phyloP scores from a whole-genome alignment of 2,329 filamentous ascomycete genomes.

The Alternaria hordeiaustralica region DNA sequence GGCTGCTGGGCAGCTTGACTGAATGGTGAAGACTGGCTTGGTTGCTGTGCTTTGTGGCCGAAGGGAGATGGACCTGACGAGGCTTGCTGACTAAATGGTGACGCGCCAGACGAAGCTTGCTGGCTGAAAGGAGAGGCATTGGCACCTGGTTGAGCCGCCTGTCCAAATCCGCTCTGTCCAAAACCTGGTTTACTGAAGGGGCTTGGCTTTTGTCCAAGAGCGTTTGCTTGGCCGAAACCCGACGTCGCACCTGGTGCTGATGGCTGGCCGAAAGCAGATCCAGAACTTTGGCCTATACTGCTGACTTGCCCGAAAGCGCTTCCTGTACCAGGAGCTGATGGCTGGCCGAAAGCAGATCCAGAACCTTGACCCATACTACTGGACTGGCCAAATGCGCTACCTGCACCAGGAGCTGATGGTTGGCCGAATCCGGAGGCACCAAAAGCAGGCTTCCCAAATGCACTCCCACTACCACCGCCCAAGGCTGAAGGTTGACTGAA shows the following conservation, averaged over 20 bases:
- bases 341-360: slow-evolving; percentile 46
- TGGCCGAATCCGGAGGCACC: slow-evolving; percentile 49
- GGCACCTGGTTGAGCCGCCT: slow-evolving; percentile 50
- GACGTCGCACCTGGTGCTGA: slow-evolving; percentile 36
- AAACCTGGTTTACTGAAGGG: slow-evolving; percentile 54
- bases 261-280: slow-evolving; percentile 45
- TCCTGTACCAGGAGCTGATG: no score
- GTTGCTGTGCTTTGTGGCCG: slow-evolving; percentile 23
- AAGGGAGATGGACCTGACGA: slow-evolving; percentile 32
- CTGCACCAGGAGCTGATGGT: no score
- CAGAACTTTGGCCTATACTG: slow-evolving; percentile 24
- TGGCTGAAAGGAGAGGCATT: slow-evolving; percentile 40
- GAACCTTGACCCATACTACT: slow-evolving; percentile 17
- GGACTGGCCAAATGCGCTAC: slow-evolving; percentile 29
- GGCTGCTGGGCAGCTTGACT: slow-evolving; percentile 15
- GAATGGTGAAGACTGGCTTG: slow-evolving; percentile 20
- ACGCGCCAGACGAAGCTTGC: slow-evolving; percentile 38
- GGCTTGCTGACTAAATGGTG: slow-evolving; percentile 38
- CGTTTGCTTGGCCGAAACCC: slow-evolving; percentile 42
- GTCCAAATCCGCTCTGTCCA: slow-evolving; percentile 50
- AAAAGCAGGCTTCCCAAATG: slow-evolving; percentile 51
- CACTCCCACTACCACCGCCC: slow-evolving; percentile 28
- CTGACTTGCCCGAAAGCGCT: slow-evolving; percentile 32
- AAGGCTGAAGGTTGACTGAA: slow-evolving; percentile 28
- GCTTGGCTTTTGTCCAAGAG: slow-evolving; percentile 32